Evolutionary conservation across 257 asterid species (phyloP).

Genomic region (Anisodus acutangulus): DNA sequence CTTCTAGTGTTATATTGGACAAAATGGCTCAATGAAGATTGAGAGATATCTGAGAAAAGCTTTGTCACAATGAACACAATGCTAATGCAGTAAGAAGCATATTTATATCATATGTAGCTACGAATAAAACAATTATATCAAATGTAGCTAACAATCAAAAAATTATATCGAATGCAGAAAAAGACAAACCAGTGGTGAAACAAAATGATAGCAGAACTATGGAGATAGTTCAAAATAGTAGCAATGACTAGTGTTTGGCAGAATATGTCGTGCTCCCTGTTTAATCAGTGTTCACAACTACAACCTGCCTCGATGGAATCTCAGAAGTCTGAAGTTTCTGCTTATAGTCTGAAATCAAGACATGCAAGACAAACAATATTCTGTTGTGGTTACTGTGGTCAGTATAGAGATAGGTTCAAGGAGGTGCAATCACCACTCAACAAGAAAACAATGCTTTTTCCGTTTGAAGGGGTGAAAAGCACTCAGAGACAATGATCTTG

Average conservation of each 20-base stretch:
- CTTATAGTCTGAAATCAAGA: background rate
- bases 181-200: background rate
- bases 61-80: background rate
- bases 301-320: background rate
- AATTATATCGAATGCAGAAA: background rate
- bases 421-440: conserved; percentile 19
- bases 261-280: background rate
- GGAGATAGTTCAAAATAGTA: background rate
- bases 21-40: background rate
- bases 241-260: background rate
- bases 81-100: background rate
- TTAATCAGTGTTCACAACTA: background rate
- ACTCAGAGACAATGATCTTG: background rate
- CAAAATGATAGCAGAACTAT: background rate
- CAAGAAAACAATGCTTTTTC: background rate
- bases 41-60: background rate
- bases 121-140: background rate
- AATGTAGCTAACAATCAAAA: background rate
- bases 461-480: background rate
- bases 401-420: background rate
- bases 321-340: background rate
- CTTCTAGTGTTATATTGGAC: background rate
- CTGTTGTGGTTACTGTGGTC: background rate
- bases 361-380: background rate
- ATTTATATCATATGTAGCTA: conserved; percentile 7